Evolutionary conservation across 257 asterid genomes (phyloP).

Genomic region (Striga asiatica): DNA sequence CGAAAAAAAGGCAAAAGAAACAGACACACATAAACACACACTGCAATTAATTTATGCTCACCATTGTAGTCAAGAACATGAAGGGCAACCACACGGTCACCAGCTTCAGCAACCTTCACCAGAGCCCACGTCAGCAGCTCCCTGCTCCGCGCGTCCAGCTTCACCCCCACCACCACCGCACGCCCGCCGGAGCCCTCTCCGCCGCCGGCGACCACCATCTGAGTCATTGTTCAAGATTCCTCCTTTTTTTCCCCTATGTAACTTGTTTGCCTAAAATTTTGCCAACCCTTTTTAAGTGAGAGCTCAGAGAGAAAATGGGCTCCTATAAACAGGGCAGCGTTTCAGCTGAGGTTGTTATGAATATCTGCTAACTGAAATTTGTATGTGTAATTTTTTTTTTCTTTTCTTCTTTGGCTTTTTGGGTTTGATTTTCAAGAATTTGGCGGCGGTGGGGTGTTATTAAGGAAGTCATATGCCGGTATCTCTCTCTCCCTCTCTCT

Average conservation of each 20-base stretch:
- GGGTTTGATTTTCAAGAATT: conserved; percentile 26
- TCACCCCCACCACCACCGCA: conserved; percentile 80
- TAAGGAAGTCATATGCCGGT: conserved; percentile 14
- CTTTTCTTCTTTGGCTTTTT: too few relatives aligned
- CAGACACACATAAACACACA: not conserved
- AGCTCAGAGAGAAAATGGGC: not conserved
- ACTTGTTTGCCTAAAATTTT: not conserved
- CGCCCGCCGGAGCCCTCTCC: conserved; percentile 34
- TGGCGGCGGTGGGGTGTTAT: conserved; percentile 14
- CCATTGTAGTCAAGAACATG: conserved; percentile 77
- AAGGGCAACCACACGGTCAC: conserved; percentile 87
- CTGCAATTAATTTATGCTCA: too few relatives aligned
- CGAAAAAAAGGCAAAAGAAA: not conserved
- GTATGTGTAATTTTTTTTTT: conserved; percentile 8
- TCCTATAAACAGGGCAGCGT: not conserved
- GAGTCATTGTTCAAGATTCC: conserved; percentile 12
- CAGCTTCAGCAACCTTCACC: conserved; percentile 82
- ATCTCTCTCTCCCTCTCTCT: not conserved
- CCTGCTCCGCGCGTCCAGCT: conserved; percentile 59
- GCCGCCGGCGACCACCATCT: conserved; percentile 34
- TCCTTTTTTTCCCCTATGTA: not conserved
- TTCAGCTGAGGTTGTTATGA: conserved; percentile 14
- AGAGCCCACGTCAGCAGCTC: conserved; percentile 96
- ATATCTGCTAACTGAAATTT: conserved; percentile 12
- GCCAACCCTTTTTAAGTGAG: not conserved